Evolutionary conservation across 164 flowering plant species (phyloP), one percentile per base, ranked within the genome.

Genomic region (Stephania yunnanensis): DNA sequence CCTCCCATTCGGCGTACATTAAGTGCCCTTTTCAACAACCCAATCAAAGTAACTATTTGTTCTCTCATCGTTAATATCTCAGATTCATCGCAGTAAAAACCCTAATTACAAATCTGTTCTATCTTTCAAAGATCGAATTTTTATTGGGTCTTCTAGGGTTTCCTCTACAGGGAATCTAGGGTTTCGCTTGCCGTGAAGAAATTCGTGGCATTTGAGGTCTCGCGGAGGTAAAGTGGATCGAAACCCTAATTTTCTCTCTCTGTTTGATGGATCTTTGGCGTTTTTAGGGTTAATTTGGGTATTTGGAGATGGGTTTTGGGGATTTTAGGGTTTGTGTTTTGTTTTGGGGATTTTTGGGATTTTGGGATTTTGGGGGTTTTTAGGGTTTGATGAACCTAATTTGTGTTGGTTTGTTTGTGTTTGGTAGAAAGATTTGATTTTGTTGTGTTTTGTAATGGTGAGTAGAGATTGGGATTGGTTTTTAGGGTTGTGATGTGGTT

Each of bases 161-260:
- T 61, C 7, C 25, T 61, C 29, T 61, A 61, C 25, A 8, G 19
- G 68, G 42, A 68, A 73, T 73, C 75, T 73, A 73, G 75, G 75
- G 75, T 55, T 73, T 73, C 50, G 20, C 66, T 6, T 22, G 25
- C 25, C 1, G 2, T 15, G 29, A 61, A 61, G 66, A 61, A 61
- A 68, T 29, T 8, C 11, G 15, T 8, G 4, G 9, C 11, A 50
- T 50, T 50, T 10, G 55, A 50, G 55, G 55, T 50, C 42, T 36
- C 45, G 42, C 68, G 48, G 48, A 64, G 75, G 68, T 61, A 73
- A 36, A 73, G 25, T 61, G 9, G 61, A 61, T 44, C 10, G n/a
- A 63, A 73, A 61, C 68, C 75, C 69, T 73, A 63, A 69, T 36
- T 44, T 42, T 69, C 7, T 44, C 45, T 42, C 2, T 7, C 22